Conservation (phyloP, 2,329 filamentous ascomycete species). For the Tolypocladium cylindrosporum region DNA sequence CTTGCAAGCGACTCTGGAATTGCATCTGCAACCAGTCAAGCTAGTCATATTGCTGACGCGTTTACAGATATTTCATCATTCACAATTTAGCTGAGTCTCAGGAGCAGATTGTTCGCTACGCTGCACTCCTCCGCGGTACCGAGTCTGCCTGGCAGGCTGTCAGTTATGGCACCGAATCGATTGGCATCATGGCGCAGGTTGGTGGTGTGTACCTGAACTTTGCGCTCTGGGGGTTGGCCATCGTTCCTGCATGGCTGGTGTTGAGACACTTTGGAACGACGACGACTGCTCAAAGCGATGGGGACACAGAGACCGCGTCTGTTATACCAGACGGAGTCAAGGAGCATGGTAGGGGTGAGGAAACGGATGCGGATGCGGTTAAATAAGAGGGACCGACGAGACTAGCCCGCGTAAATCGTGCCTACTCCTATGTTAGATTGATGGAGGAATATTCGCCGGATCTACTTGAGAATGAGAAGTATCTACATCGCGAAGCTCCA, state of each 20-base stretch:
- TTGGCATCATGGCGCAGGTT: conserved; percentile 52
- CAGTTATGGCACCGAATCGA: conserved; percentile 56
- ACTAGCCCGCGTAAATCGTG: too few species aligned
- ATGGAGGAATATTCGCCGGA: too few species aligned
- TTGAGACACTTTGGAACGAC: conserved; percentile 32
- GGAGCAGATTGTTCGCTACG: conserved; percentile 56
- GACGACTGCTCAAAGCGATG: neutral
- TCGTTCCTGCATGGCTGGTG: conserved; percentile 59
- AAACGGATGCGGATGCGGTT: too few species aligned
- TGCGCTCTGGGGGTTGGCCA: conserved; percentile 52
- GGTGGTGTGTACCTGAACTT: conserved; percentile 65
- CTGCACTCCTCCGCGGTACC: conserved; percentile 57
- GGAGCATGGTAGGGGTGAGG: too few species aligned
- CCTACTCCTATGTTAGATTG: too few species aligned
- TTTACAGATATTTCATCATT: conserved; percentile 55
- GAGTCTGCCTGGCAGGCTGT: conserved; percentile 66
- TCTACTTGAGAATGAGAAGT: too few species aligned
- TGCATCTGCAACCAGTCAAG: too few species aligned
- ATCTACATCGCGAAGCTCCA: too few species aligned
- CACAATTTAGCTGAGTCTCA: conserved; percentile 52
- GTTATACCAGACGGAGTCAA: too few species aligned
- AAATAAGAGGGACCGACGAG: too few species aligned
- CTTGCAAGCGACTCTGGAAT: conserved; percentile 32
- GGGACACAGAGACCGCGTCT: too few species aligned
- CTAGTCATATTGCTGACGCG: too few species aligned